Conservation (phyloP, 768 basidiomycete species). For the Termitomyces titanicus region DNA sequence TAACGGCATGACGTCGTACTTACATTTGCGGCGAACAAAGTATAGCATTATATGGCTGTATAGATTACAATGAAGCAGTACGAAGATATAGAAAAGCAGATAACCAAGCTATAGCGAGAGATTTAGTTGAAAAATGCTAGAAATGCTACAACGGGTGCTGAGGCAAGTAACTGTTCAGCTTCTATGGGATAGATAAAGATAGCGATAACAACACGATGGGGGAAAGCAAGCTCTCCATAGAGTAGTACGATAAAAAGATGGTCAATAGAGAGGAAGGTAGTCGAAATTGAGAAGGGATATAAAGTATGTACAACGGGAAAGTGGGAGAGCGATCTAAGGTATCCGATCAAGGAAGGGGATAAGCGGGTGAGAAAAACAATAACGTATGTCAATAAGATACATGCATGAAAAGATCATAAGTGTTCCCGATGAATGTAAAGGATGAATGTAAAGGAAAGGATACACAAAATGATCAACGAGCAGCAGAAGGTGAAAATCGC, state of each 20-base stretch:
- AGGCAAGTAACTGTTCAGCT: constrained; percentile 18
- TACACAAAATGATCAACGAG: constrained; percentile 11
- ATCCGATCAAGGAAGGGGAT: constrained; percentile 13
- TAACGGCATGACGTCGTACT: neutral
- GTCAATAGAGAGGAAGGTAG: constrained; percentile 15
- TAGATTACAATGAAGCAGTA: constrained; percentile 5
- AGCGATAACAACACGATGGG: constrained; percentile 13
- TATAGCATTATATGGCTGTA: constrained; percentile 13
- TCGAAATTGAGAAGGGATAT: constrained; percentile 19
- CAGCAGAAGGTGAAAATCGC: constrained; percentile 19
- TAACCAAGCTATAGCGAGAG: constrained; percentile 11
- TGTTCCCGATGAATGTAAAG: constrained; percentile 14
- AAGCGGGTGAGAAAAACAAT: constrained; percentile 1
- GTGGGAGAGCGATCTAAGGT: constrained; percentile 12
- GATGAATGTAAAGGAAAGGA: neutral
- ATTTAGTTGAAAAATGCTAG: constrained; percentile 9
- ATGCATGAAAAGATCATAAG: constrained; percentile 20
- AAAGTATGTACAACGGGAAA: constrained; percentile 31
- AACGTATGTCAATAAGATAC: constrained; percentile 26
- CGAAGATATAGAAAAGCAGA: constrained; percentile 12
- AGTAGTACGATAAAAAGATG: constrained; percentile 5
- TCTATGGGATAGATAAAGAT: constrained; percentile 19
- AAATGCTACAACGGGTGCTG: constrained; percentile 20
- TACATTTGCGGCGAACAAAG: neutral
- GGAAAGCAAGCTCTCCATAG: constrained; percentile 23